These are phyloP conservation scores for Backusella psychrophila DNA, from an alignment of 192 early-diverging fungal species.

Conservation along the genomic window DNA sequence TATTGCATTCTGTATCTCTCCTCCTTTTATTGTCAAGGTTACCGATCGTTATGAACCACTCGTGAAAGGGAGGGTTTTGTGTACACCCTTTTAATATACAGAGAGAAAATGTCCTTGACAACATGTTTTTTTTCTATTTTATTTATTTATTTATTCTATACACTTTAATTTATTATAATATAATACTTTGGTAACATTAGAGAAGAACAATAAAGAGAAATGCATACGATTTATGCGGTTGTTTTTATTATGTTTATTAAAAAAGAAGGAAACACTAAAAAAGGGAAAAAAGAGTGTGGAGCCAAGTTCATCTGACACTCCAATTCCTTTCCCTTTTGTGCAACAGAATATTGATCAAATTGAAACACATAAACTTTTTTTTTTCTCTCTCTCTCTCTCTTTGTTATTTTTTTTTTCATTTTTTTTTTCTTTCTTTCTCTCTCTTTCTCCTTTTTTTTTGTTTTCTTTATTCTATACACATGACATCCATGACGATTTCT, in stretches of 20 bases:
- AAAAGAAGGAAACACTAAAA: not conserved
- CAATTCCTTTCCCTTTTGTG: not conserved
- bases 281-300: not conserved
- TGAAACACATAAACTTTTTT: conserved; percentile 3
- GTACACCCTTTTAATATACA: not conserved
- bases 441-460: not conserved
- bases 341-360: not conserved
- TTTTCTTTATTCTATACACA: not conserved
- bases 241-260: not conserved
- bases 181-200: too few species aligned
- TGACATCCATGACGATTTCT: not conserved
- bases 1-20: conserved; percentile 30
- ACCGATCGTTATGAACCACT: conserved; percentile 4
- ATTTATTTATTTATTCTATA: not conserved
- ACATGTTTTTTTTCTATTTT: not conserved
- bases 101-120: not conserved
- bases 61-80: conserved; percentile 22
- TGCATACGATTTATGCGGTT: not conserved
- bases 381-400: not conserved
- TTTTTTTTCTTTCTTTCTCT: not conserved
- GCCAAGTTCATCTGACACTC: not conserved
- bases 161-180: too few species aligned
- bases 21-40: conserved; percentile 25
- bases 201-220: not conserved
- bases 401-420: not conserved